Evolutionary conservation across 2,329 filamentous ascomycete genomes (phyloP).

Genomic region (Cercospora janseana): DNA sequence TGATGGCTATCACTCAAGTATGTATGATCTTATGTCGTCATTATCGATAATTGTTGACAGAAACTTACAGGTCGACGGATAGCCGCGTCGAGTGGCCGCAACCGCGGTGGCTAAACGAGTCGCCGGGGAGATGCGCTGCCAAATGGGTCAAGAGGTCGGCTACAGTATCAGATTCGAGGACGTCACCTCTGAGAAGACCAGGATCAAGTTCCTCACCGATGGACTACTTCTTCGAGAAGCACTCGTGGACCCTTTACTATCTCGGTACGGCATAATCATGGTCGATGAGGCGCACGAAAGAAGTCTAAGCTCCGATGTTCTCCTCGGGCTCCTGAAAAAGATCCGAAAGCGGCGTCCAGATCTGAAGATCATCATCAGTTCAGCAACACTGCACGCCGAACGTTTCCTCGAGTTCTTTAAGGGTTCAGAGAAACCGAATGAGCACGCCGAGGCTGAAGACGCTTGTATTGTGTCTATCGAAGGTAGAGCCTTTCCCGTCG

Average conservation of each 20-base stretch:
- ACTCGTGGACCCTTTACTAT: slow-evolving; percentile 85
- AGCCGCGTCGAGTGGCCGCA: slow-evolving; percentile 87
- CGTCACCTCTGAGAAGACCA: slow-evolving; percentile 77
- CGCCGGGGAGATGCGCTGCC: slow-evolving; percentile 82
- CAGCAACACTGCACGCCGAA: slow-evolving; percentile 88
- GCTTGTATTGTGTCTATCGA: slow-evolving; percentile 78
- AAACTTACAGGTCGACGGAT: slow-evolving; percentile 35
- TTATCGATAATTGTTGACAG: slow-evolving; percentile 29
- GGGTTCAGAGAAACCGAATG: slow-evolving; percentile 43
- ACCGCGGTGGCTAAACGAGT: slow-evolving; percentile 86
- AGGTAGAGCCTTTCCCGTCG: slow-evolving; percentile 84
- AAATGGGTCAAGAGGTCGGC: slow-evolving; percentile 79
- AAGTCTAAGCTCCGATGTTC: slow-evolving; percentile 85
- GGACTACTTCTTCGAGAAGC: slow-evolving; percentile 88
- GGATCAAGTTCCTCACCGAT: slow-evolving; percentile 94
- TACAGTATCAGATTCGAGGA: slow-evolving; percentile 94
- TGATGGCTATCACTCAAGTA: slow-evolving; percentile 88
- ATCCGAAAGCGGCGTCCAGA: slow-evolving; percentile 77
- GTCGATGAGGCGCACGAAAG: slow-evolving; percentile 96
- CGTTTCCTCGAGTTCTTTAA: slow-evolving; percentile 82
- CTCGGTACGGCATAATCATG: slow-evolving; percentile 93
- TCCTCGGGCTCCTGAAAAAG: slow-evolving; percentile 88
- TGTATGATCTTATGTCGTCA: slow-evolving; percentile 37
- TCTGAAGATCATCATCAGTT: slow-evolving; percentile 84
- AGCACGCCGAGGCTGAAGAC: slow-evolving; percentile 34